Percentiles rank a stretch among this genome's conserved stretches.
phyloP scores from a whole-genome alignment of 306 rosid species.

The Casuarina glauca region DNA sequence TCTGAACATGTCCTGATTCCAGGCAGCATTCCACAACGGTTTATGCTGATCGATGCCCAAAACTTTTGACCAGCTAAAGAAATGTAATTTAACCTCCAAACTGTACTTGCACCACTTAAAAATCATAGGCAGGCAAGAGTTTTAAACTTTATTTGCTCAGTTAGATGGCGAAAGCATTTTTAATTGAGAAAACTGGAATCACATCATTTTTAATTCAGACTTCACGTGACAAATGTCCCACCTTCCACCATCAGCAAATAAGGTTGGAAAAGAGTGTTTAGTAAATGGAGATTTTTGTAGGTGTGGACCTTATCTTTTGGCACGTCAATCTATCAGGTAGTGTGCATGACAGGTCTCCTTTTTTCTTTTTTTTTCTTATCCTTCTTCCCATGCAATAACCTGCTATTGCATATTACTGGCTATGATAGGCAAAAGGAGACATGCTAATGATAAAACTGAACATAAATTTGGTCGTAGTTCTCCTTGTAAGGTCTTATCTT shows the following conservation, averaged over 20 bases:
- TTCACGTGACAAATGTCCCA: constrained; percentile 6
- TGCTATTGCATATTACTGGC: no score
- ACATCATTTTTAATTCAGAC: not conserved
- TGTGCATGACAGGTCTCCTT: constrained; percentile 6
- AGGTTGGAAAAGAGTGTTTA: constrained; percentile 19
- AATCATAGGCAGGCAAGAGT: not conserved
- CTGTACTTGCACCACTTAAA: constrained; percentile 8
- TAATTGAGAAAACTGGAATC: not conserved
- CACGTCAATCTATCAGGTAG: not conserved
- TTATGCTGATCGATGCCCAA: not conserved
- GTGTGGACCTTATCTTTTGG: not conserved
- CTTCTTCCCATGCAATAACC: no score
- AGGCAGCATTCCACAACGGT: not conserved
- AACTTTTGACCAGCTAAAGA: constrained; percentile 14
- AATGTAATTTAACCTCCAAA: not conserved
- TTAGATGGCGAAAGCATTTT: not conserved
- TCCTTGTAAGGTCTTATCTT: no score
- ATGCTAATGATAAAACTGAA: no score
- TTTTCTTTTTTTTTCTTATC: no score
- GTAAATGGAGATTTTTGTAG: constrained; percentile 7
- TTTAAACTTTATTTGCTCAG: not conserved
- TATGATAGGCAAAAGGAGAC: no score
- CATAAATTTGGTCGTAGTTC: no score
- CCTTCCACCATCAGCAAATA: constrained; percentile 23
- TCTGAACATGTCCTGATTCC: not conserved